Conservation (phyloP, 1,284 basidiomycete genomes). For the Sanguinoderma infundibulare region DNA sequence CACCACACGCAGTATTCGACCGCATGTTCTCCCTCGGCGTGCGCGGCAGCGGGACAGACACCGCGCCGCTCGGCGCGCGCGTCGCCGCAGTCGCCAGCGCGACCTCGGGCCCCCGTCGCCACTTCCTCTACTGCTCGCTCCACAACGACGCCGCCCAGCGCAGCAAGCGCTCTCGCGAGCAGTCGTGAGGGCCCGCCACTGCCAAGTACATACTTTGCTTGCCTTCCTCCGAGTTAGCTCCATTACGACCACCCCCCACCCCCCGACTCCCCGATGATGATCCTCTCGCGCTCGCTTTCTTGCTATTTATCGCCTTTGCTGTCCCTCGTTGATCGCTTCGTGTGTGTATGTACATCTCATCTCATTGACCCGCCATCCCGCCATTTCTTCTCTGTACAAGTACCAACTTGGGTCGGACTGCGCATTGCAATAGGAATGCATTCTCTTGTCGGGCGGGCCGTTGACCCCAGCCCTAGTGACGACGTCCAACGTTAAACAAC, state of each 20-base stretch:
- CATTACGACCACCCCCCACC: background rate
- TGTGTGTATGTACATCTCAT: background rate
- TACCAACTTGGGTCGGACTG: background rate
- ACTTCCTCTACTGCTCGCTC: conserved; percentile 80
- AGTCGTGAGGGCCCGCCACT: conserved; percentile 14
- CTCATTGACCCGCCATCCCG: background rate
- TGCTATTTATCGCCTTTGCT: background rate
- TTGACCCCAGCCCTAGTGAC: too few species aligned
- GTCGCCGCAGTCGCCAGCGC: conserved; percentile 65
- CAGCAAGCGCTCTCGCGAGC: conserved; percentile 35
- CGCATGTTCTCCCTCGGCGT: conserved; percentile 89
- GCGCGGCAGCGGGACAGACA: conserved; percentile 69
- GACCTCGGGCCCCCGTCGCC: conserved; percentile 67
- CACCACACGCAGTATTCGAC: conserved; percentile 82
- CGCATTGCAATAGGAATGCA: too few species aligned
- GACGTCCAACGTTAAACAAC: too few species aligned
- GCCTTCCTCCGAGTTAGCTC: background rate
- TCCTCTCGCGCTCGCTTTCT: background rate
- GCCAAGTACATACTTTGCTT: background rate
- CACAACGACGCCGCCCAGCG: conserved; percentile 42
- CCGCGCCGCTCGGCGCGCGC: conserved; percentile 61
- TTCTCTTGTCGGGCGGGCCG: too few species aligned
- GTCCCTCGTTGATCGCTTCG: too few species aligned
- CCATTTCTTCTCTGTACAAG: background rate
- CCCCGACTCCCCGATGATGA: background rate